phyloP scores from a whole-genome alignment of 1,284 basidiomycete genomes.

The Cerrena zonata region DNA sequence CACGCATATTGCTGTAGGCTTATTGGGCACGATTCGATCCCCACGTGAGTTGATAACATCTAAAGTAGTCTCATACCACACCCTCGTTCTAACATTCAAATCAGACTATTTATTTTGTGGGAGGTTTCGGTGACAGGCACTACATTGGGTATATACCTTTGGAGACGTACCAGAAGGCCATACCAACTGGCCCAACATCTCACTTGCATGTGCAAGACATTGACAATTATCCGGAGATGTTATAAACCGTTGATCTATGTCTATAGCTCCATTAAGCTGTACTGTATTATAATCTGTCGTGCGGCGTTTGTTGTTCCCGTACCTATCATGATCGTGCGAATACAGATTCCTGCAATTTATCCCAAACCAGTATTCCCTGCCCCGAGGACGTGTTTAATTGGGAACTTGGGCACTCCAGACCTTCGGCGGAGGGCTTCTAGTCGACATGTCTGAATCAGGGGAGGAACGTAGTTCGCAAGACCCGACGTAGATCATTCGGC shows the following conservation, averaged over 20 bases:
- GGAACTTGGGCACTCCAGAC: too few relatives aligned
- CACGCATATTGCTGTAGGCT: too few relatives aligned
- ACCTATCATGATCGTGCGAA: too few relatives aligned
- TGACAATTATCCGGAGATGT: background rate
- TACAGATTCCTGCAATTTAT: too few relatives aligned
- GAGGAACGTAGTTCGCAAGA: too few relatives aligned
- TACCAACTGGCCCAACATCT: conserved; percentile 1
- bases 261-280: background rate
- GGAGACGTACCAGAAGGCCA: conserved; percentile 38
- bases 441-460: too few relatives aligned
- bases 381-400: too few relatives aligned
- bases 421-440: too few relatives aligned
- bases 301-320: too few relatives aligned
- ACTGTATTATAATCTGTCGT: background rate
- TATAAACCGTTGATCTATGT: background rate
- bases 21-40: conserved; percentile 55
- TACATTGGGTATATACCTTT: conserved; percentile 56
- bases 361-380: too few relatives aligned
- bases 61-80: background rate
- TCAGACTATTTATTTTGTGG: conserved; percentile 58
- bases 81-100: conserved; percentile 4
- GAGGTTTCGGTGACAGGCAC: conserved; percentile 57
- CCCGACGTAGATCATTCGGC: too few relatives aligned
- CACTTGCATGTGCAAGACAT: conserved; percentile 1
- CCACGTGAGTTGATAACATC: conserved; percentile 30